Conservation (phyloP, 139 green algal species). For the Pseudopediastrum boryanum region DNA sequence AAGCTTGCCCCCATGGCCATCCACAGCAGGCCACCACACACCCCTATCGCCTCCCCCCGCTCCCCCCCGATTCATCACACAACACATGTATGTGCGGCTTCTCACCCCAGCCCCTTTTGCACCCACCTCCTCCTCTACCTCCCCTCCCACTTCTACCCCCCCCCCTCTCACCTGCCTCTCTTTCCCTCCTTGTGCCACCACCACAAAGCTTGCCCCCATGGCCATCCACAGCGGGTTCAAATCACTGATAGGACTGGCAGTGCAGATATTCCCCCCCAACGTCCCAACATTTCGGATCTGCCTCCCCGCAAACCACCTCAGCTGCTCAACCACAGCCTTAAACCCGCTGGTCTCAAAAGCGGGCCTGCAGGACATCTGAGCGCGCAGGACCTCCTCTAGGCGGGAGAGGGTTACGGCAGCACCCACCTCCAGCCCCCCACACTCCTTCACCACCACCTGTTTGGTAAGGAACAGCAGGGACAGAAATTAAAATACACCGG, state of each 20-base stretch:
- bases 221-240: constrained; percentile 94
- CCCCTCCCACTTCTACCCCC: too few relatives aligned
- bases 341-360: constrained; percentile 56
- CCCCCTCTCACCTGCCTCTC: constrained; percentile 36
- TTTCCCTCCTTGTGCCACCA: constrained; percentile 43
- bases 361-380: constrained; percentile 34
- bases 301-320: constrained; percentile 77
- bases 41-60: too few relatives aligned
- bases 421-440: constrained; percentile 76
- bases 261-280: constrained; percentile 93
- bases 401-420: constrained; percentile 77
- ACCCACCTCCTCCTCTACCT: too few relatives aligned
- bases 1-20: constrained; percentile 84
- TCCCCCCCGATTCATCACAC: too few relatives aligned
- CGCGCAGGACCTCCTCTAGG: constrained; percentile 55
- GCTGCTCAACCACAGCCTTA: constrained; percentile 84
- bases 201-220: constrained; percentile 68
- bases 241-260: constrained; percentile 92
- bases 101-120: too few relatives aligned
- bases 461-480: too few relatives aligned
- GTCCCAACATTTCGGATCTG: constrained; percentile 95
- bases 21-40: constrained; percentile 89
- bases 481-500: too few relatives aligned
- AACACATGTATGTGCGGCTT: too few relatives aligned
- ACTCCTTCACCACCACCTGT: constrained; percentile 54